A percentile compares a stretch with the other conserved stretches of the same genome.
These are phyloP conservation scores for Penicillium crustosum DNA, from an alignment of 2,329 filamentous ascomycete species.

Conservation along the genomic window DNA sequence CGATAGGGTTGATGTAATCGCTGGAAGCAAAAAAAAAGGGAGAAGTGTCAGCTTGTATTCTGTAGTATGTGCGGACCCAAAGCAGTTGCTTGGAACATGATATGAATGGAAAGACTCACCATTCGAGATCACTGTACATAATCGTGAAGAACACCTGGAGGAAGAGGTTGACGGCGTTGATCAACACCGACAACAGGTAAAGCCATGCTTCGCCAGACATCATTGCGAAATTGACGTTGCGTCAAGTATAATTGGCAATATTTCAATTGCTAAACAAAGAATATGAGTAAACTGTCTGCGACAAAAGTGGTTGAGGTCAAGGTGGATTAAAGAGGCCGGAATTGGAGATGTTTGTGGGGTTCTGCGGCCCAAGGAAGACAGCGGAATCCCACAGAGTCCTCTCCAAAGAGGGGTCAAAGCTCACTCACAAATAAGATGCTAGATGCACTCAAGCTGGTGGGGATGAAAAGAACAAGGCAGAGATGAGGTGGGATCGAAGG, in stretches of 20 bases:
- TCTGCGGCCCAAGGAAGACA: slow-evolving; percentile 16
- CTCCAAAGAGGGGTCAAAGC: background rate
- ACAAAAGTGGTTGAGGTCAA: slow-evolving; percentile 8
- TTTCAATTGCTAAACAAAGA: slow-evolving; percentile 9
- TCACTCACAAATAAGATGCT: slow-evolving; percentile 22
- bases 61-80: background rate
- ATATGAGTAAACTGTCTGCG: slow-evolving; percentile 7
- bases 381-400: slow-evolving; percentile 18
- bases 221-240: slow-evolving; percentile 35
- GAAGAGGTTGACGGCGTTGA: slow-evolving; percentile 99
- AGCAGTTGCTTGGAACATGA: background rate
- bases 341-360: slow-evolving; percentile 30
- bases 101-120: slow-evolving; percentile 60
- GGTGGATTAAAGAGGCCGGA: slow-evolving; percentile 19
- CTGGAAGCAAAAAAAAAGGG: slow-evolving; percentile 48
- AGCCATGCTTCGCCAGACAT: slow-evolving; percentile 99
- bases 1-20: slow-evolving; percentile 99
- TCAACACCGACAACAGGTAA: slow-evolving; percentile 94
- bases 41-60: slow-evolving; percentile 27
- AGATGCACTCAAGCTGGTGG: slow-evolving; percentile 9
- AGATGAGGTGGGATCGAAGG: slow-evolving; percentile 6
- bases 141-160: slow-evolving; percentile 99
- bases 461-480: background rate
- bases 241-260: slow-evolving; percentile 1
- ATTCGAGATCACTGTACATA: slow-evolving; percentile 99